Evolutionary conservation across 2,329 filamentous ascomycete genomes (phyloP).

Genomic region (Fusarium virguliforme): DNA sequence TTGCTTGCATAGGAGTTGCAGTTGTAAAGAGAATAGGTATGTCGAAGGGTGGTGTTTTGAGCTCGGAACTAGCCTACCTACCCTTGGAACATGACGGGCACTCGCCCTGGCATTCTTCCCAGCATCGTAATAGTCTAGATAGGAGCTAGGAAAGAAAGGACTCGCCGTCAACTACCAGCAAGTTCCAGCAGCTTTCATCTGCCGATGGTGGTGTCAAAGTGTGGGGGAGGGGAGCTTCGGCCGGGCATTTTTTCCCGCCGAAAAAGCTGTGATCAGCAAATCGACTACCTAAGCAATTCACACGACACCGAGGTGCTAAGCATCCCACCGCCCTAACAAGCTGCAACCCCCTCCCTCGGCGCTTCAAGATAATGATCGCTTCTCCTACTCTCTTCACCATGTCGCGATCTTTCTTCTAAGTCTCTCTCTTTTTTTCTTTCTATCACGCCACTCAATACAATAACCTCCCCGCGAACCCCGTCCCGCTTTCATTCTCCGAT

Average conservation of each 20-base stretch:
- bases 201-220: constrained; percentile 13
- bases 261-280: constrained; percentile 32
- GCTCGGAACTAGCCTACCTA: background rate
- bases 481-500: constrained; percentile 37
- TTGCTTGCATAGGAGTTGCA: no score
- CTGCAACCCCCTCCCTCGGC: constrained; percentile 13
- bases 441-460: background rate
- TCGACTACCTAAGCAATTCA: constrained; percentile 35
- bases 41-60: background rate
- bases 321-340: constrained; percentile 45
- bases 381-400: constrained; percentile 16
- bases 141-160: background rate
- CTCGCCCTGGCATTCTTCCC: background rate
- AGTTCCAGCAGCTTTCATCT: constrained; percentile 1
- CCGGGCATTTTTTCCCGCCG: constrained; percentile 48
- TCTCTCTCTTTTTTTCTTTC: background rate
- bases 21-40: no score
- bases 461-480: background rate
- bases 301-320: constrained; percentile 28
- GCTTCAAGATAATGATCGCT: constrained; percentile 41
- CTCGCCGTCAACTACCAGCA: background rate
- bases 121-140: background rate
- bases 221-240: constrained; percentile 26
- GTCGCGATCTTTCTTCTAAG: constrained; percentile 3
- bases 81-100: background rate